Evolutionary conservation across 2,329 filamentous ascomycete genomes (phyloP).

Genomic region (Proliferodiscus dingleyae): DNA sequence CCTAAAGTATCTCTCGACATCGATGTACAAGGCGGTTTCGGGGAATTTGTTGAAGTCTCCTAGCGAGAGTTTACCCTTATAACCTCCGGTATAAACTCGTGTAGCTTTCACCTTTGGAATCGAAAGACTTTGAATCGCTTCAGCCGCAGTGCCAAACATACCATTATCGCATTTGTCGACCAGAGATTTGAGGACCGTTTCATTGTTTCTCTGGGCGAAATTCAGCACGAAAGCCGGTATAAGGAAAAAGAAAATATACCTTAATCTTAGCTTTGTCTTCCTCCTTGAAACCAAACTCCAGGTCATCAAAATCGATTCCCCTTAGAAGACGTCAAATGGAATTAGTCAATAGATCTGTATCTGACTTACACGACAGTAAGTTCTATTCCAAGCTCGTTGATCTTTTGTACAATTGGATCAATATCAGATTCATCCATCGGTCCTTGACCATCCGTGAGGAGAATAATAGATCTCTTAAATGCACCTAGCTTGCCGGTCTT

Average conservation of each 20-base stretch:
- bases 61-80: conserved; percentile 73
- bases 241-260: conserved; percentile 36
- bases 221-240: conserved; percentile 15
- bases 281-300: conserved; percentile 86
- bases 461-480: conserved; percentile 72
- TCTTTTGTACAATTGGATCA: conserved; percentile 60
- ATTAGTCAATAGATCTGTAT: not conserved
- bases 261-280: conserved; percentile 74
- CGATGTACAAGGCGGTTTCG: conserved; percentile 71
- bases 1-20: conserved; percentile 86
- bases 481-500: conserved; percentile 49
- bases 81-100: conserved; percentile 71
- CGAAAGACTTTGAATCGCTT: conserved; percentile 76
- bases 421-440: conserved; percentile 1
- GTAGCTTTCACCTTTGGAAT: conserved; percentile 71
- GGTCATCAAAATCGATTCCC: conserved; percentile 89
- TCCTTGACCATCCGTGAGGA: conserved; percentile 78
- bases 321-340: conserved; percentile 40
- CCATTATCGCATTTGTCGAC: conserved; percentile 63
- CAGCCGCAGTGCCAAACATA: conserved; percentile 75
- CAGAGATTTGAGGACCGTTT: conserved; percentile 60
- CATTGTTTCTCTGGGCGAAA: conserved; percentile 58
- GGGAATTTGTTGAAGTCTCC: conserved; percentile 67
- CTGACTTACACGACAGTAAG: conserved; percentile 67
- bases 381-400: conserved; percentile 73